Base-by-base conservation (phyloP, 2,329 filamentous ascomycete species). In the Aspergillus costaricaensis region DNA sequence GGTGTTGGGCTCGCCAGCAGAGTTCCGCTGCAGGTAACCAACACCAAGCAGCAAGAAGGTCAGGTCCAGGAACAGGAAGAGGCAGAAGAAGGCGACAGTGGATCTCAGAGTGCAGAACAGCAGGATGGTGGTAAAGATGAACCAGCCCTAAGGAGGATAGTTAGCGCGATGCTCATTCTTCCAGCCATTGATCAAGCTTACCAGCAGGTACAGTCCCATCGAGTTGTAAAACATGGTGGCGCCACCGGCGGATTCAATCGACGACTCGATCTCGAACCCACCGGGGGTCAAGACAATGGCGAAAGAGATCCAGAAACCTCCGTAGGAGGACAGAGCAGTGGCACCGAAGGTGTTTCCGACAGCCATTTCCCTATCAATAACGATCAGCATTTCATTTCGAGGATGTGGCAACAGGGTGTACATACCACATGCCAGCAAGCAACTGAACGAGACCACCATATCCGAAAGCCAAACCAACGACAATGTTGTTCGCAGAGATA, bases 321-420 rank as follows among this genome's bases (percentile, higher is more conserved):
- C 91, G 72, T 91, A 94, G 0, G 90, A 93, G 9, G 89, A 91
- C 59, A 94, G 80, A 19, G 91, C 90, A 23, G 90, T 93, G 55
- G 90, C 91, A 82, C 90, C 90, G 67, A 94, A 93, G 10, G 91
- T 94, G 82, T 94, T 94, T 59, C 90, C 91, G n/a, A 91, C 83
- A 38, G 90, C 90, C 86, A 94, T 91, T 80, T 94, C 91, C 90
- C 89, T 91, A 64, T n/a, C 23, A 51, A 9, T 21, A 36, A 36
- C 32, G 59, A 36, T 62, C 58, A 51, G 53, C 55, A 30, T 38
- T 21, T 36, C 48, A 54, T 14, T 19, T 23, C 17, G 17, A 19
- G 43, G 15, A 14, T 9, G 38, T 55, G 48, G 4, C 41, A 5
- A 21, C 51, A 17, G 27, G 17, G 17, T 47, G 39, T 10, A 79